Conservation (phyloP, 805 yeast genomes). For the Sugiyamaella mastotermitis region DNA sequence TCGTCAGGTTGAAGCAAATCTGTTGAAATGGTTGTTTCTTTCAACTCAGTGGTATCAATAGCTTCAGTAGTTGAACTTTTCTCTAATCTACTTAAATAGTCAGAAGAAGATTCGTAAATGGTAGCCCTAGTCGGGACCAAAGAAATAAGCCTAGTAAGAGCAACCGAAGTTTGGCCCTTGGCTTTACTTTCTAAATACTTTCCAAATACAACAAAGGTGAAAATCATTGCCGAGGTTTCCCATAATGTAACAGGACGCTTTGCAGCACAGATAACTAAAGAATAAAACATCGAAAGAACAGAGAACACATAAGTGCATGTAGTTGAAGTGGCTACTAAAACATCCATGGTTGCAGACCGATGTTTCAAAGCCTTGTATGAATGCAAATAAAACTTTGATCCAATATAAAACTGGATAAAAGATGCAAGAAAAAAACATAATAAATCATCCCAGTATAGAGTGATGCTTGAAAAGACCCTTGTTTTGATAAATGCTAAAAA, state of each 20-base stretch:
- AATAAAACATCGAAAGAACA: conserved; percentile 48
- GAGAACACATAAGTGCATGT: conserved; percentile 74
- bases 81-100: conserved; percentile 9
- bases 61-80: background rate
- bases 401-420: conserved; percentile 63
- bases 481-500: conserved; percentile 32
- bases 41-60: conserved; percentile 19
- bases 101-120: conserved; percentile 33
- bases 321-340: conserved; percentile 78
- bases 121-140: conserved; percentile 74
- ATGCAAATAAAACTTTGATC: conserved; percentile 58
- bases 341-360: conserved; percentile 85
- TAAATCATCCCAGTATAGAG: conserved; percentile 59
- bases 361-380: conserved; percentile 61
- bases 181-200: conserved; percentile 89
- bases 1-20: conserved; percentile 77
- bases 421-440: conserved; percentile 52
- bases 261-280: conserved; percentile 19
- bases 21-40: conserved; percentile 51
- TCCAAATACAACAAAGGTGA: conserved; percentile 80
- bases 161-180: conserved; percentile 87
- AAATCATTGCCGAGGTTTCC: conserved; percentile 82
- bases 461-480: conserved; percentile 39
- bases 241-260: conserved; percentile 66
- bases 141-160: conserved; percentile 73